phyloP scores from a whole-genome alignment of 2,329 filamentous ascomycete genomes.

The Phoma herbarum region DNA sequence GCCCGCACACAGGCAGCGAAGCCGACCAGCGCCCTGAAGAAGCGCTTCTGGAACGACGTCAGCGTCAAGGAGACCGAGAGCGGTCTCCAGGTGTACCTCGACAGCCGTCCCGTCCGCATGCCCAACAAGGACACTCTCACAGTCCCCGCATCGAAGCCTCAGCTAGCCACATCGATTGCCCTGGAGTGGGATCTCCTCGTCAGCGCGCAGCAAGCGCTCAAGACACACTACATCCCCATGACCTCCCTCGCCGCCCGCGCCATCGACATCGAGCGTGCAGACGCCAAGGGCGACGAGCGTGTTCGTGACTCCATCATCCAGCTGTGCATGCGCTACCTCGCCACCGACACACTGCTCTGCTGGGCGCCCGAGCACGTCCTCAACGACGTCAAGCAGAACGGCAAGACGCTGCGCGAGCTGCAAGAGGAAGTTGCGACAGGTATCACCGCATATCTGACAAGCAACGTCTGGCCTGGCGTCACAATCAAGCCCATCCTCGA shows the following conservation, averaged over 20 bases:
- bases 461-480: conserved; percentile 83
- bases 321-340: conserved; percentile 82
- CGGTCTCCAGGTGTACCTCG: conserved; percentile 74
- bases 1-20: conserved; percentile 54
- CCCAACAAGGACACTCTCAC: conserved; percentile 75
- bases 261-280: conserved; percentile 78
- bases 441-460: conserved; percentile 75
- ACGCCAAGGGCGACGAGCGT: conserved; percentile 60
- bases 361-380: conserved; percentile 72
- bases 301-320: conserved; percentile 71
- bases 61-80: conserved; percentile 69
- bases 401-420: conserved; percentile 70
- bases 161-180: conserved; percentile 85
- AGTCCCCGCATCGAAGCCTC: conserved; percentile 76
- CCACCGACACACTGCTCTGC: conserved; percentile 92
- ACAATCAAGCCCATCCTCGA: conserved; percentile 84
- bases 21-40: conserved; percentile 63
- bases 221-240: conserved; percentile 87
- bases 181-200: conserved; percentile 91
- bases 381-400: conserved; percentile 55
- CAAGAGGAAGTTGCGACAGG: conserved; percentile 75
- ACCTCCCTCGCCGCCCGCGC: conserved; percentile 86
- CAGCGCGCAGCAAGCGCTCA: conserved; percentile 82
- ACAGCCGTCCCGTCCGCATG: conserved; percentile 80
- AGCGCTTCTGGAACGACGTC: conserved; percentile 91